Evolutionary conservation across 768 basidiomycete species (phyloP), one percentile per base, ranked within the genome.

Genomic region (Tricholomella constricta): DNA sequence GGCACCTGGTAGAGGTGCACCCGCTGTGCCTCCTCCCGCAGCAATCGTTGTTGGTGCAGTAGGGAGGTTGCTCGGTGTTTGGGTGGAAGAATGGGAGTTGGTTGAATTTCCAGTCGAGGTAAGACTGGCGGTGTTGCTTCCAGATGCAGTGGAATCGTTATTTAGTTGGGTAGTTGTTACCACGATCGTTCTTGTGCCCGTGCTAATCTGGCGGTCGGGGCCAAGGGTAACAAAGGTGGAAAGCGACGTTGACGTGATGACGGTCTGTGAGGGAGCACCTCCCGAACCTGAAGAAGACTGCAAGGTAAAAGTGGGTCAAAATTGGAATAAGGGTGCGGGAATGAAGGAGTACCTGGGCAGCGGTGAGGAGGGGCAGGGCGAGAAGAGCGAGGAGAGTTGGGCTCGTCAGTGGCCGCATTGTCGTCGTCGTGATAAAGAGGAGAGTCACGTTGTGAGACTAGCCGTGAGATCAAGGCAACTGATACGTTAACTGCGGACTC

Each of bases 1-100:
- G 43, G 73, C 68, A 19, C 87, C 88, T 22, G 88, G 88, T 40
- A 72, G 67, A 9, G 88, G 88, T 2, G 88, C 88, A 22, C 81
- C 82, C 25, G 69, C 60, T 3, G 69, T 51, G 12, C 79, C 72
- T 27, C 76, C 85, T 10, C 85, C 87, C 31, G 79, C 86, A 25
- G 76, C 66, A 26, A 86, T 69, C 48, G 70, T 65, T 20, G 83
- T 69, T 3, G 86, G 70, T 1, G 88, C 87, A 9, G 88, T 88
- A 6, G 88, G 80, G 8, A 82, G 71, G 48, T 60, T 69, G 26
- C 53, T 52, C n/a, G 77, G 67, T 10, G 69, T 67, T 1, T 74
- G 65, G 2, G 77, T 67, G 4, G 76, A 69, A 2, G 82, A 61
- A n/a, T 74, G 61, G 1, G 72, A 68, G 22, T 66, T 44, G 15